Evolutionary conservation across 1,284 basidiomycete species (phyloP), one percentile per base, ranked within the genome.

Genomic region (Golubevia pallescens): DNA sequence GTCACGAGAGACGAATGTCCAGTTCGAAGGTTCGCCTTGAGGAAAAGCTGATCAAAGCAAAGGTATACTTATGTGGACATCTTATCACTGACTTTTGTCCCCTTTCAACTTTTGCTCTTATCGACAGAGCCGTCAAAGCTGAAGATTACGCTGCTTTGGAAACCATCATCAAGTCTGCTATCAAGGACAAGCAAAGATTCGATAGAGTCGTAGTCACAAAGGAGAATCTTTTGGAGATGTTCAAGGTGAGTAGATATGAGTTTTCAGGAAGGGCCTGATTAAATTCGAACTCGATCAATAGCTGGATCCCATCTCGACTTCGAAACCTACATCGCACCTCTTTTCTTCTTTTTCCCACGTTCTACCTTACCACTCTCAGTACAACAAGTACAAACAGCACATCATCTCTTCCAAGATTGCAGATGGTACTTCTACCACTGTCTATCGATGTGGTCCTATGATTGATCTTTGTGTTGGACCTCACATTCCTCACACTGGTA

Each of bases 311-410:
- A 38, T 5, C 34, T 4, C 34, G 10, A 5, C 34, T 38, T 38
- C 34, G 3, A 4, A 38, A 5, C 34, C 34, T 10, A 4, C 28
- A 38, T 16, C 5, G 20, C 28, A 16, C 34, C 10, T 10, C 34
- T 38, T 10, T 38, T 10, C 58, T 56, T 57, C 5, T 21, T 42
- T 51, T 20, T 19, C 38, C 54, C 23, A 60, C 42, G 16, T 57
- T 13, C 38, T 51, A 61, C 59, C 65, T 28, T 67, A 34, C 19
- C 16, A 42, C 32, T 28, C 14, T 10, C 10, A 97, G 94, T 99
- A 99, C 88, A 99, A 99, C 89, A 97, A 95, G 87, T 99, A 97
- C 89, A 99, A 99, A 88, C 90, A 92, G 82, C 92, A 98, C 86
- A 91, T 99, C 84, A 99, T 99, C 84, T 90, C 96, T 85, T 90